Evolutionary conservation across 805 yeast genomes (phyloP), one percentile per base, ranked within the genome.

Genomic region (Lachancea thermotolerans): DNA sequence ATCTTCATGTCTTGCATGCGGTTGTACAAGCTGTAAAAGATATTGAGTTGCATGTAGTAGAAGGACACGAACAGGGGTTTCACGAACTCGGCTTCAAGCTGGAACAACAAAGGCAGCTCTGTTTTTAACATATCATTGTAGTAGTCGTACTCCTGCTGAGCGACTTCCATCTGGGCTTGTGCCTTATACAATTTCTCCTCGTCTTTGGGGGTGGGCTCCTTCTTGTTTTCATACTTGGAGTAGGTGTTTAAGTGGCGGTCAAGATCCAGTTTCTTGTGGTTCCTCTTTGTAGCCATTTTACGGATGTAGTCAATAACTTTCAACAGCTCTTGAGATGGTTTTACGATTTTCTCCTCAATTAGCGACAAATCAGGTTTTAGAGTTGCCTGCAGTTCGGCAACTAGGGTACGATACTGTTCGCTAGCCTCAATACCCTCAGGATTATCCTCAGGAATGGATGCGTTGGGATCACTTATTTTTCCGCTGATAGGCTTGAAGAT

Each of bases 31-130:
- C 96, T 89, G 74, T 93, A 93, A 67, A 90, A 93, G 47, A 93
- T 88, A 71, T 93, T 93, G 72, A 93, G 77, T 71, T 93, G 99
- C 98, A 93, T 93, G 74, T 81, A 93, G 69, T 93, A 93, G 66
- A 93, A 82, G 45, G 95, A 83, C 57, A 91, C 93, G 69, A 93
- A 93, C 57, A 93, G 72, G 15, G 99, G 99, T 60, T 81, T 83
- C 62, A 93, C 90, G 62, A 93, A 88, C 58, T 89, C 93, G 4
- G 89, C 85, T 66, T 93, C 96, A 67, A 93, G 73, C 57, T 78
- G 79, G 67, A 93, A 93, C 62, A 93, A 71, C 37, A 85, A 69
- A 17, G 99, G 99, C 49, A 93, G 72, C 66, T 93, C 98, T 33
- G 74, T 78, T 69, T 90, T 91, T 67, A 95, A 74, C 87, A 93